Evolutionary conservation across 768 basidiomycete species (phyloP), one percentile per base, ranked within the genome.

Genomic region (Lentinula boryana): DNA sequence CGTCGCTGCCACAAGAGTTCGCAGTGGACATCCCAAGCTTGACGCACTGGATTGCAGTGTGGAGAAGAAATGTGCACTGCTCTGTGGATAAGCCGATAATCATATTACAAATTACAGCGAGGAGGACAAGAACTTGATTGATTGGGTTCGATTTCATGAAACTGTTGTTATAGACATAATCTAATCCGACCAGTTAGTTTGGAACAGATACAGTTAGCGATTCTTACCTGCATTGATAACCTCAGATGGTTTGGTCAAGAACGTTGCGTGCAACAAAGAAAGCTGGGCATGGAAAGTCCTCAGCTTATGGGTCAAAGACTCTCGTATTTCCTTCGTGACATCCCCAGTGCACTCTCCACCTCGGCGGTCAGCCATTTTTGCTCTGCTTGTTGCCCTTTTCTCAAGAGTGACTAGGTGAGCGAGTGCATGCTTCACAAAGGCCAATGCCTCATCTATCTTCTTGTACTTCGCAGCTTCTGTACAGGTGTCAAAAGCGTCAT

Each of bases 1-100:
- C 43, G 49, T 13, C n/a, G 21, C 9, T 15, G 9, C 10, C 13
- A 7, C 21, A 51, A 54, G 23, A 23, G 23, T 2, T 23, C 23
- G 2, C 18, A 5, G 58, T 38, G n/a, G 51, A 54, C 64, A 65
- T 65, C 4, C 18, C 64, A 32, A 63, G 51, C 23, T 40, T 55
- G 27, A 65, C 27, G 32, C 60, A 44, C 38, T 59, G 50, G 1
- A 32, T n/a, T 23, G 60, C 52, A 3, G 31, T 33, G 61, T 57
- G 54, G 51, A 66, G 52, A 38, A 66, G 59, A 43, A 66, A 63
- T 51, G 64, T 62, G 18, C 53, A 59, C 18, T 60, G 57, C 21
- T 62, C 12, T 4, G 55, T 58, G 46, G 62, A 60, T 35, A 66
- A 9, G 18, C 62, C 61, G n/a, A 65, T 61, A 16, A 65, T 15